Percentiles rank a stretch among this genome's conserved stretches.
Conservation (phyloP, 352 stramenopile genomes). For the Pythium biforme region DNA sequence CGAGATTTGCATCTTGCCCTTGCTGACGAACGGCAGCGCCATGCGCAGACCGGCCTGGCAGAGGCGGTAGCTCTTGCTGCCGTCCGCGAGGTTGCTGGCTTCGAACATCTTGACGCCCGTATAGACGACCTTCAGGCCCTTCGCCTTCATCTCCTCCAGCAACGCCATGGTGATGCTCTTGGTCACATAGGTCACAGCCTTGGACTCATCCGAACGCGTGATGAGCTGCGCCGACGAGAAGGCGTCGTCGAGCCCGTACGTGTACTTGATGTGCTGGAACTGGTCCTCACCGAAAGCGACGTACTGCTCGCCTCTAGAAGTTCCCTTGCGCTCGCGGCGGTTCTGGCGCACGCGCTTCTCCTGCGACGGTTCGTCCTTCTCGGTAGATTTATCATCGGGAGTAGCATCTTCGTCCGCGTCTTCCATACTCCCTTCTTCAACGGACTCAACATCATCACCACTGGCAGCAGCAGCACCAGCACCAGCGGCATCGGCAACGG, state of each 20-base stretch:
- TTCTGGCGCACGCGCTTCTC: conserved; percentile 22
- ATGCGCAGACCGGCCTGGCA: conserved; percentile 86
- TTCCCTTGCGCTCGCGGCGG: conserved; percentile 45
- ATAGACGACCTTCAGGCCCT: conserved; percentile 90
- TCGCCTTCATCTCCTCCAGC: conserved; percentile 81
- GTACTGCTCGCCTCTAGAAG: conserved; percentile 70
- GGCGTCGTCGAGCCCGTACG: conserved; percentile 63
- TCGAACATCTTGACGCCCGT: conserved; percentile 93
- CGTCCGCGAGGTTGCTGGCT: conserved; percentile 70
- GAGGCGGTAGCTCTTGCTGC: conserved; percentile 83
- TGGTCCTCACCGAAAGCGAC: conserved; percentile 62
- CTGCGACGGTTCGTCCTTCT: conserved; percentile 2
- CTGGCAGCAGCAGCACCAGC: neutral
- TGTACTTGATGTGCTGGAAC: conserved; percentile 62
- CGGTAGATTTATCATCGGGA: conserved; percentile 9
- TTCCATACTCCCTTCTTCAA: conserved; percentile 12
- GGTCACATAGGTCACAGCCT: conserved; percentile 85
- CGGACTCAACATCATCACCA: conserved; percentile 13
- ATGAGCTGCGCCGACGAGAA: conserved; percentile 85
- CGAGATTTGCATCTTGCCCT: conserved; percentile 63
- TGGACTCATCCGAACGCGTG: conserved; percentile 84
- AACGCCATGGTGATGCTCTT: conserved; percentile 81
- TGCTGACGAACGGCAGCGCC: conserved; percentile 80
- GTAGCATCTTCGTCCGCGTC: conserved; percentile 21
- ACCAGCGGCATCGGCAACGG: neutral